These are phyloP conservation scores for Cladochytrium replicatum DNA, from an alignment of 192 early-diverging fungal genomes.

Conservation along the genomic window DNA sequence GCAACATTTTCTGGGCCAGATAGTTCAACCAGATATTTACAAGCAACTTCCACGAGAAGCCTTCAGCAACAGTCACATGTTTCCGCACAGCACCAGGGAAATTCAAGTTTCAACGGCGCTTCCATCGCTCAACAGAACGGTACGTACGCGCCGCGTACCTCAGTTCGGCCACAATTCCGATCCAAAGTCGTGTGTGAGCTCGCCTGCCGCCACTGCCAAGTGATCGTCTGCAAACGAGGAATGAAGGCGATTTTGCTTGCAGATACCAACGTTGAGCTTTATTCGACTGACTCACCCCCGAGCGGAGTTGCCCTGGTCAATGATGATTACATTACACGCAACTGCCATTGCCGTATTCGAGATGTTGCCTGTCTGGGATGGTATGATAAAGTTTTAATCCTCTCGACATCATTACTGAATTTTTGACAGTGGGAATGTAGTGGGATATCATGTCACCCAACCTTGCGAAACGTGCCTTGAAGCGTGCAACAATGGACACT, in stretches of 20 bases:
- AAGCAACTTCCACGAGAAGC: no score
- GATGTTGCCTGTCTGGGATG: constrained; percentile 66
- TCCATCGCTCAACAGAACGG: not conserved
- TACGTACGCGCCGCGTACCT: constrained; percentile 8
- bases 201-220: constrained; percentile 20
- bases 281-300: constrained; percentile 59
- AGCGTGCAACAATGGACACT: constrained; percentile 80
- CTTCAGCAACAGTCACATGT: no score
- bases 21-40: no score
- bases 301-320: constrained; percentile 48
- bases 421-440: constrained; percentile 16
- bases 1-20: no score
- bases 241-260: constrained; percentile 70
- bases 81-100: no score
- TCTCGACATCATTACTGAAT: not conserved
- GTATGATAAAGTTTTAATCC: constrained; percentile 20
- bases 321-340: constrained; percentile 62
- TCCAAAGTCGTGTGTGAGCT: constrained; percentile 26
- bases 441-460: constrained; percentile 52
- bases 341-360: constrained; percentile 60
- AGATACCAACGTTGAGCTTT: constrained; percentile 57
- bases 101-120: not conserved
- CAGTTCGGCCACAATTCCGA: constrained; percentile 19
- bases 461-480: constrained; percentile 61
- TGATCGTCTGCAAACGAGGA: constrained; percentile 46